These are phyloP conservation scores for Russula abietina DNA, from an alignment of 768 basidiomycete species.

Conservation along the genomic window DNA sequence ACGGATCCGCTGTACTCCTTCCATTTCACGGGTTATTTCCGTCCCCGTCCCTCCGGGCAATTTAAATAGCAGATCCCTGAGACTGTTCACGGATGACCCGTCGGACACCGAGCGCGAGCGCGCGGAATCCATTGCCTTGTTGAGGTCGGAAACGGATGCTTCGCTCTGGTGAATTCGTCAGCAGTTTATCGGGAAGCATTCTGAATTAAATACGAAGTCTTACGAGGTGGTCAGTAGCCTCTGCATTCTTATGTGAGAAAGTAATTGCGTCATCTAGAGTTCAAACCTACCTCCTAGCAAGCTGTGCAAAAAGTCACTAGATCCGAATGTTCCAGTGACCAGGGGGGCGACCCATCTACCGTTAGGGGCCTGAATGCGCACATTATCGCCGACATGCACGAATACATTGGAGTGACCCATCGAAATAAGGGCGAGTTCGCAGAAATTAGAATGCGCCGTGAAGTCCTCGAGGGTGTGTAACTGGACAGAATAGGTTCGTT, in stretches of 20 bases:
- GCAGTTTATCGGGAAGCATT: background rate
- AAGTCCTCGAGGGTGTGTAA: slow-evolving; percentile 84
- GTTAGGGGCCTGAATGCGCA: slow-evolving; percentile 65
- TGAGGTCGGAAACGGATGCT: slow-evolving; percentile 85
- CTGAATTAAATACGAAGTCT: slow-evolving; percentile 21
- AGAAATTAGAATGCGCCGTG: slow-evolving; percentile 85
- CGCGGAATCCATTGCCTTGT: slow-evolving; percentile 67
- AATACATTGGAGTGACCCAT: slow-evolving; percentile 77
- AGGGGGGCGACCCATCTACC: slow-evolving; percentile 75
- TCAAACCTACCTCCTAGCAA: slow-evolving; percentile 57
- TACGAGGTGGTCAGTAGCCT: slow-evolving; percentile 60
- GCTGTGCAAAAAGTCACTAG: slow-evolving; percentile 73
- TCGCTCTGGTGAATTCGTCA: slow-evolving; percentile 28
- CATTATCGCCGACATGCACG: slow-evolving; percentile 78
- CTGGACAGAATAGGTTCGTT: slow-evolving; percentile 32
- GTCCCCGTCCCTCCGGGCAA: slow-evolving; percentile 56
- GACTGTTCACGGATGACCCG: slow-evolving; percentile 39
- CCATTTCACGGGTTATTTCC: slow-evolving; percentile 62
- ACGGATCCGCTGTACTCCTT: slow-evolving; percentile 57
- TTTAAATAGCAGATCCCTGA: slow-evolving; percentile 56
- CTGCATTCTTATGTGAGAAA: slow-evolving; percentile 29
- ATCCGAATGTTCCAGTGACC: slow-evolving; percentile 79
- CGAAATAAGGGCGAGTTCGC: slow-evolving; percentile 70
- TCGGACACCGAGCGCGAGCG: slow-evolving; percentile 40
- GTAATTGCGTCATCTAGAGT: background rate